These are phyloP conservation scores for Pythium insidiosum DNA, from an alignment of 352 stramenopile species.

Conservation along the genomic window DNA sequence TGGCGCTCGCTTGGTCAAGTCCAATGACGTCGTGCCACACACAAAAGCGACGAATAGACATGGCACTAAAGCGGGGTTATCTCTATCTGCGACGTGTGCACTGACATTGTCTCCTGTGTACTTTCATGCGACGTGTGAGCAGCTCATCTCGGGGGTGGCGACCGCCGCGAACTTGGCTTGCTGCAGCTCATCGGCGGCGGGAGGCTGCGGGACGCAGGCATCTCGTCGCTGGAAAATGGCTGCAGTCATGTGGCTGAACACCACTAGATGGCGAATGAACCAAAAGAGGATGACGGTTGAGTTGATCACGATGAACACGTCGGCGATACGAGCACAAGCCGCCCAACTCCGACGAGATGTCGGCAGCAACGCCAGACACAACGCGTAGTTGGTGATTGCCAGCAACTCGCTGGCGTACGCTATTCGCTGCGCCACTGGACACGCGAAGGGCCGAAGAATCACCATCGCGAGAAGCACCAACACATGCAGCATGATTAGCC, in stretches of 20 bases:
- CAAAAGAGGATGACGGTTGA: slow-evolving; percentile 14
- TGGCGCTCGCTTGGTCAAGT: slow-evolving; percentile 6
- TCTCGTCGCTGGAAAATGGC: neutral
- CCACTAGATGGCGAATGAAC: slow-evolving; percentile 14
- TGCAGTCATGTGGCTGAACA: slow-evolving; percentile 31
- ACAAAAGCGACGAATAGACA: neutral
- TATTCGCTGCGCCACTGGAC: slow-evolving; percentile 31
- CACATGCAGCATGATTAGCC: slow-evolving; percentile 41
- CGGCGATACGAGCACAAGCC: too few species aligned
- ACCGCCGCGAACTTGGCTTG: too few species aligned
- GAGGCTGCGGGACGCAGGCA: too few species aligned
- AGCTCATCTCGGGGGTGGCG: too few species aligned
- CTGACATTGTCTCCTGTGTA: too few species aligned
- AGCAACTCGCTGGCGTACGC: slow-evolving; percentile 31
- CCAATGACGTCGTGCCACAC: too few species aligned
- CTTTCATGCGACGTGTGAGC: too few species aligned
- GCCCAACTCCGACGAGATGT: too few species aligned
- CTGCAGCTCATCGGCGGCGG: too few species aligned
- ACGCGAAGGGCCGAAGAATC: slow-evolving; percentile 15
- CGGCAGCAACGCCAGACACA: slow-evolving; percentile 54
- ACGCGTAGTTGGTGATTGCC: slow-evolving; percentile 48
- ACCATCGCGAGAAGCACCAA: slow-evolving; percentile 34
- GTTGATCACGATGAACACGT: slow-evolving; percentile 61
- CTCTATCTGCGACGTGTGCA: too few species aligned
- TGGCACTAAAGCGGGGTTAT: too few species aligned